Percentiles rank a stretch among this genome's conserved stretches.
Conservation (phyloP, 257 asterid genomes). For the Galeopsis tetrahit region DNA sequence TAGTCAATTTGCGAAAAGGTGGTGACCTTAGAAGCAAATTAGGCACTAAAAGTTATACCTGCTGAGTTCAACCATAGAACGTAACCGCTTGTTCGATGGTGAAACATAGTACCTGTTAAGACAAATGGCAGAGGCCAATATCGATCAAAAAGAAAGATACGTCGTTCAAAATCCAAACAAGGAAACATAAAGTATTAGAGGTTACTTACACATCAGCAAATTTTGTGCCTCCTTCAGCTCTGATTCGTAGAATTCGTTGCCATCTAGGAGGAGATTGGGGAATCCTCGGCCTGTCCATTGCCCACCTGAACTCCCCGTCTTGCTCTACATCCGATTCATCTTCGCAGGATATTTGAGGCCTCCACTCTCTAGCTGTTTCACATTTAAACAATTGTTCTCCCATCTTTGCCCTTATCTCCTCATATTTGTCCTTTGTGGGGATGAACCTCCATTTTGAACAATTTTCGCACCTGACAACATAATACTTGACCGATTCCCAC, state of each 20-base stretch:
- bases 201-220: conserved; percentile 56
- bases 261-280: conserved; percentile 52
- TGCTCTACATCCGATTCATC: conserved; percentile 43
- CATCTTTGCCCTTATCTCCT: conserved; percentile 68
- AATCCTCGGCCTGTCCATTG: conserved; percentile 50
- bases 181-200: neutral
- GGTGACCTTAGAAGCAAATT: neutral
- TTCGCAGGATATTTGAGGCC: conserved; percentile 59
- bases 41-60: conserved; percentile 29
- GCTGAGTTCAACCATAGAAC: conserved; percentile 45
- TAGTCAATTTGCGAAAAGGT: too few relatives aligned
- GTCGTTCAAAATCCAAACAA: neutral
- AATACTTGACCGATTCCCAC: conserved; percentile 45
- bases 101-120: conserved; percentile 43
- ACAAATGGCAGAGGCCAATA: neutral
- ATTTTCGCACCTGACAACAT: conserved; percentile 53
- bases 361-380: conserved; percentile 74
- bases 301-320: conserved; percentile 46
- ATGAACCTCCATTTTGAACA: conserved; percentile 86
- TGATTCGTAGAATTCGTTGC: conserved; percentile 47
- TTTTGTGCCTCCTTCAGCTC: conserved; percentile 56
- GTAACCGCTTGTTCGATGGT: conserved; percentile 43
- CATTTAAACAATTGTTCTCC: conserved; percentile 60
- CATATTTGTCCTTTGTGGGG: conserved; percentile 72
- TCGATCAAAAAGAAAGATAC: neutral